phyloP scores from a whole-genome alignment of 208 protist species.

The Acanthamoeba triangularis region DNA sequence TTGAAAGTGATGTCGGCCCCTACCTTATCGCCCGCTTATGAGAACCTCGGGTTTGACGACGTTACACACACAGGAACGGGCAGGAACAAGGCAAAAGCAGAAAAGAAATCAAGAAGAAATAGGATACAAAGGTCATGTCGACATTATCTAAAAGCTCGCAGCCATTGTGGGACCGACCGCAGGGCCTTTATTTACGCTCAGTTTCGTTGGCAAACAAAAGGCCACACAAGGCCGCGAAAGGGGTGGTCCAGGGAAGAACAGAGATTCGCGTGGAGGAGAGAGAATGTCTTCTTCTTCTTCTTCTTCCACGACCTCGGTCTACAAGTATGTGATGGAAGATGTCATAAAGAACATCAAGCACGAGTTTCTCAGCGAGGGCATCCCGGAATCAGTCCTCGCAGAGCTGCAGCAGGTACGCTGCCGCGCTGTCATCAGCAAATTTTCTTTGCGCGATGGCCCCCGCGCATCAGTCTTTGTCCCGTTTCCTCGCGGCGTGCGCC shows the following conservation, averaged over 20 bases:
- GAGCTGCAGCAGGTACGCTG: slow-evolving; percentile 72
- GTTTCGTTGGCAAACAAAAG: neutral
- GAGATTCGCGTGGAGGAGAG: neutral
- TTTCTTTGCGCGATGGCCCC: too few relatives aligned
- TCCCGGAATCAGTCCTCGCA: slow-evolving; percentile 64
- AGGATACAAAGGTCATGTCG: too few relatives aligned
- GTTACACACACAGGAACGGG: too few relatives aligned
- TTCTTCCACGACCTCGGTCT: slow-evolving; percentile 44
- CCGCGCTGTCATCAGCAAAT: too few relatives aligned
- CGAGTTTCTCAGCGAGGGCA: slow-evolving; percentile 81
- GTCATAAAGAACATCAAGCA: slow-evolving; percentile 77
- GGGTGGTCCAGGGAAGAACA: neutral
- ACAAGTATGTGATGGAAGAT: slow-evolving; percentile 77
- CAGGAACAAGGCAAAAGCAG: too few relatives aligned
- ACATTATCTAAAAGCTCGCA: too few relatives aligned
- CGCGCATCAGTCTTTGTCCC: neutral
- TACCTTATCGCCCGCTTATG: too few relatives aligned
- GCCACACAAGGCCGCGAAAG: too few relatives aligned
- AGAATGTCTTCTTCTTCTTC: neutral
- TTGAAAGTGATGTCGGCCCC: too few relatives aligned
- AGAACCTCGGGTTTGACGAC: too few relatives aligned
- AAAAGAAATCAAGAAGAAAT: neutral
- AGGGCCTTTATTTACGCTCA: neutral
- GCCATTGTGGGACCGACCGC: too few relatives aligned
- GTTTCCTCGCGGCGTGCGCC: too few relatives aligned